These are phyloP conservation scores for Urochloa ruziziensis DNA, from an alignment of 176 grass and related monocot genomes.

Conservation along the genomic window DNA sequence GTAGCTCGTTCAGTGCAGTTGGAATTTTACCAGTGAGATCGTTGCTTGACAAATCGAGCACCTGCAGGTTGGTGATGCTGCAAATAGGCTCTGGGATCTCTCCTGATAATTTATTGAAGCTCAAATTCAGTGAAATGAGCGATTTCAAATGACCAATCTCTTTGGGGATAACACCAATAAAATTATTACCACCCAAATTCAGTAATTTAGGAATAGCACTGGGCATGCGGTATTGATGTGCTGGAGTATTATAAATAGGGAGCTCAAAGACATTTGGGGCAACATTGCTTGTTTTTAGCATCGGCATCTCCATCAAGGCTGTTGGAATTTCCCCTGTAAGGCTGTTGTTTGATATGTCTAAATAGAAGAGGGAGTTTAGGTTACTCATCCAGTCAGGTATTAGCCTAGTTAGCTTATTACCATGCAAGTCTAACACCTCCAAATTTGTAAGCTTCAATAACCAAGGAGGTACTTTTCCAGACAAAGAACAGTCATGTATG, in stretches of 20 bases:
- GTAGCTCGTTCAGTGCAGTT: not conserved
- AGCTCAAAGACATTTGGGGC: no score
- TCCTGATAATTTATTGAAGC: conserved; percentile 28
- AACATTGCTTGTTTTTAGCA: conserved; percentile 20
- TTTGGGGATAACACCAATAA: conserved; percentile 30
- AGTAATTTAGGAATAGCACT: conserved; percentile 28
- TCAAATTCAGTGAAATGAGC: conserved; percentile 32
- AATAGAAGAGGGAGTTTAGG: conserved; percentile 33
- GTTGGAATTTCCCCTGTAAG: conserved; percentile 32
- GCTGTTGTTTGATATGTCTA: conserved; percentile 47
- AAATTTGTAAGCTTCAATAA: conserved; percentile 35
- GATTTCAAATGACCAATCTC: conserved; percentile 36
- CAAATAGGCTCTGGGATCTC: conserved; percentile 18
- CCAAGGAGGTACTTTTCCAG: conserved; percentile 39
- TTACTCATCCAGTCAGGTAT: conserved; percentile 39
- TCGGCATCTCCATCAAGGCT: conserved; percentile 22
- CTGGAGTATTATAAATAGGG: no score
- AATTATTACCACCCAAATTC: conserved; percentile 3
- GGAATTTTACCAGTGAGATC: conserved; percentile 43
- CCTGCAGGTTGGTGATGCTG: conserved; percentile 33
- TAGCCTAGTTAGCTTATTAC: conserved; percentile 22
- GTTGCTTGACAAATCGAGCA: conserved; percentile 44
- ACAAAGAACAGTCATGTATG: conserved; percentile 15
- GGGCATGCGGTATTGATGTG: conserved; percentile 19
- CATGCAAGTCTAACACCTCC: conserved; percentile 7